Base-by-base conservation (phyloP, 176 grass and related monocot genomes). In the Musa troglodytarum region DNA sequence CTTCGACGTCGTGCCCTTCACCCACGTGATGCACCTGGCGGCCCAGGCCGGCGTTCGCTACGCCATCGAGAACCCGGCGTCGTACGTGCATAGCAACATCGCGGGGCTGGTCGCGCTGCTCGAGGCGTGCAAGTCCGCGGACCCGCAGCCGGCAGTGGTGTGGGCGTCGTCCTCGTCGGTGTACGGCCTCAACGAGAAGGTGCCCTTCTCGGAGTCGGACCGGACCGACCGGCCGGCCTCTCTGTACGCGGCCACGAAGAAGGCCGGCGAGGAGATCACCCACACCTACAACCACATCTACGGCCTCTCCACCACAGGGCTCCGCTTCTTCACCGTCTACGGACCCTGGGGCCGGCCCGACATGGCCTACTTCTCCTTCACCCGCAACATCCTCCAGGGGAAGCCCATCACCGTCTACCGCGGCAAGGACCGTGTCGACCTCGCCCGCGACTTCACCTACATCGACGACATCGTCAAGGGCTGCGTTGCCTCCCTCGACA, bases 331-430 rank as follows among this genome's bases (percentile, higher is more conserved):
- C 59, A 86, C 79, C 8, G 84, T 86, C 8, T 86, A 86, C 21
- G 84, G 84, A 0, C 84, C 84, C 14, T 86, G 84, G 84, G 84
- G 84, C 28, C 74, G 84, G 23, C 84, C 84, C 0, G 84, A 86
- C 74, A 86, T 86, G 84, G 84, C 84, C 6, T 86, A 86, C 79
- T 86, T 86, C 69, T 82, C 75, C 53, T 86, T 86, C 21, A 86
- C 84, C 16, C 61, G 84, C 65, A 80, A 86, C 51, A 82, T 86
- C 49, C 79, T 86, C 52, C 79, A 80, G 65, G 77, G 77, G 59
- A 86, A 86, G 62, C 84, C 84, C 13, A 86, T 86, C 25, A 86
- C 79, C 2, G 51, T 86, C 72, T 86, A 80, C 20, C 53, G 72
- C 13, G 84, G 84, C 13, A 75, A 80, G 54, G 62, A 80, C 52